These are phyloP conservation scores for Phoma sp. DNA, from an alignment of 2,329 filamentous ascomycete species.

Conservation along the genomic window DNA sequence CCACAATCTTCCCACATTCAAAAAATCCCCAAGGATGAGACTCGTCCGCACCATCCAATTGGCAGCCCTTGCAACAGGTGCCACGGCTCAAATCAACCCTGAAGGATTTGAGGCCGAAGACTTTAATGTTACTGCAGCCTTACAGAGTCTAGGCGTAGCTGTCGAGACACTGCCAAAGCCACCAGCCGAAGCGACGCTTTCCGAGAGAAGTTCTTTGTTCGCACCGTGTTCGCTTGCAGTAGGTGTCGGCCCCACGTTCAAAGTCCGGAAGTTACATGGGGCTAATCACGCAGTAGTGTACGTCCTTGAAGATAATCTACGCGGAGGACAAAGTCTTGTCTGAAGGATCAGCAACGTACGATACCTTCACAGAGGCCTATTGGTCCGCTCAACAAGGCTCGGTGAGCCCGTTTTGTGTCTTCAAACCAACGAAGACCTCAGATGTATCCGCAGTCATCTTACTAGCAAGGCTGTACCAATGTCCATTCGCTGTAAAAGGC, in stretches of 20 bases:
- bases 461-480: slow-evolving; percentile 32
- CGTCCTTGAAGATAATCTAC: slow-evolving; percentile 29
- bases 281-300: slow-evolving; percentile 24
- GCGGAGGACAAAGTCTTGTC: slow-evolving; percentile 24
- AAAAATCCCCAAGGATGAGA: neutral
- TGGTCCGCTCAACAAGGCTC: slow-evolving; percentile 38
- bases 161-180: slow-evolving; percentile 25
- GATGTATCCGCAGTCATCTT: slow-evolving; percentile 31
- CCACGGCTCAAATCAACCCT: slow-evolving; percentile 5
- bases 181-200: neutral
- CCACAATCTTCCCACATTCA: neutral
- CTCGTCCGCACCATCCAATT: neutral
- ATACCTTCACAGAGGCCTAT: slow-evolving; percentile 28
- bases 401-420: slow-evolving; percentile 35
- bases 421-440: slow-evolving; percentile 26
- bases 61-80: neutral
- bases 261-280: neutral
- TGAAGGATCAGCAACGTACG: slow-evolving; percentile 23
- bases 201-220: slow-evolving; percentile 4
- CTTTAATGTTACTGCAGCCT: slow-evolving; percentile 28
- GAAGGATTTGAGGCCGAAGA: slow-evolving; percentile 24
- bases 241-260: neutral
- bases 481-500: slow-evolving; percentile 52
- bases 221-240: slow-evolving; percentile 30
- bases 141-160: slow-evolving; percentile 27